Conservation (phyloP, 768 basidiomycete species). For the Steccherinum ochraceum region DNA sequence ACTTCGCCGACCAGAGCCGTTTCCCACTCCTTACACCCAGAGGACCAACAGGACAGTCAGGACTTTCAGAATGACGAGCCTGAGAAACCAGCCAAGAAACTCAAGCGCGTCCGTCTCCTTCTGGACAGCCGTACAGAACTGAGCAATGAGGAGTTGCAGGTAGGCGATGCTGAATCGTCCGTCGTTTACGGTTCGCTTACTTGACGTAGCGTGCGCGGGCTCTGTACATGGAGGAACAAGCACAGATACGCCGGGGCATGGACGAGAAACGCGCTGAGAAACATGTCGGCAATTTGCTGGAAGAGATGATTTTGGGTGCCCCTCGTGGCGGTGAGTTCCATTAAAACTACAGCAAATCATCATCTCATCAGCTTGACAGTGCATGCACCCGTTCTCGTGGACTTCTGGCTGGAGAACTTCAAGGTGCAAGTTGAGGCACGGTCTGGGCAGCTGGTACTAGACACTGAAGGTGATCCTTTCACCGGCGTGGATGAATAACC, state of each 20-base stretch:
- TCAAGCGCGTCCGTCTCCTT: slow-evolving; percentile 47
- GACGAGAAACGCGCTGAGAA: slow-evolving; percentile 51
- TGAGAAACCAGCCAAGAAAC: slow-evolving; percentile 27
- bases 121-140: slow-evolving; percentile 74
- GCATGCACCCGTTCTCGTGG: slow-evolving; percentile 54
- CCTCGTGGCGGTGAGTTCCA: slow-evolving; percentile 54
- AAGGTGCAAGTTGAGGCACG: slow-evolving; percentile 64
- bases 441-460: slow-evolving; percentile 36
- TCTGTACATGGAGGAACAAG: slow-evolving; percentile 63
- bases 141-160: slow-evolving; percentile 79
- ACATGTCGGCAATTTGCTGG: slow-evolving; percentile 43
- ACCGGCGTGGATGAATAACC: too few species aligned
- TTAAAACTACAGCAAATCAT: not conserved
- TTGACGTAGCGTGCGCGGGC: slow-evolving; percentile 49
- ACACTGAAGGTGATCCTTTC: slow-evolving; percentile 26
- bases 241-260: slow-evolving; percentile 42
- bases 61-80: not conserved
- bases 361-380: slow-evolving; percentile 44
- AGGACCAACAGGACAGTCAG: not conserved
- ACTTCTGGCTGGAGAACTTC: slow-evolving; percentile 73
- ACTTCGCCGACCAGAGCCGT: too few species aligned
- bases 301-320: slow-evolving; percentile 61
- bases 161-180: slow-evolving; percentile 21
- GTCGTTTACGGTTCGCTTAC: not conserved
- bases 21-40: too few species aligned